Conservation (phyloP, 2,329 filamentous ascomycete species). For the Aureobasidium sp. region DNA sequence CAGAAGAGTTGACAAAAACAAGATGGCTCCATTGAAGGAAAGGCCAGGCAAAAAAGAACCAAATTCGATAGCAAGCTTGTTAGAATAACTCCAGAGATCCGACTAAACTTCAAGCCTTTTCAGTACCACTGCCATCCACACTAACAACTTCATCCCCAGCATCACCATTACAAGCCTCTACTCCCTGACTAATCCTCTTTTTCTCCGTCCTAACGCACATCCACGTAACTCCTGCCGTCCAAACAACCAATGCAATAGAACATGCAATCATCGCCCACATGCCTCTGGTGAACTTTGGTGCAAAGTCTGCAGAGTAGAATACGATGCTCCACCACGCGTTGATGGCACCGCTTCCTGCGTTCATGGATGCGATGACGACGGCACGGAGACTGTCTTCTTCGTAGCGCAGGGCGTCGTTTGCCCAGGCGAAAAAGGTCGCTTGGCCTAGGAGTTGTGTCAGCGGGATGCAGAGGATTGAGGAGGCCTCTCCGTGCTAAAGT, state of each 20-base stretch:
- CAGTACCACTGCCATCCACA: background rate
- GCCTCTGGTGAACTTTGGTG: conserved; percentile 58
- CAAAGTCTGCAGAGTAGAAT: conserved; percentile 59
- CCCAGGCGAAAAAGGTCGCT: conserved; percentile 68
- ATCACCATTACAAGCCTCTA: background rate
- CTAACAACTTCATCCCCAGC: background rate
- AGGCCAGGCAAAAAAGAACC: too few species aligned
- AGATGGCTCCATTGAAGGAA: too few species aligned
- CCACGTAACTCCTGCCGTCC: conserved; percentile 48
- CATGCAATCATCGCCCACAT: conserved; percentile 66
- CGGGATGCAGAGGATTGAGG: accelerated
- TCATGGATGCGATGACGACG: conserved; percentile 65
- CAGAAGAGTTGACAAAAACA: too few species aligned
- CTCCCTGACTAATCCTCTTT: conserved; percentile 14
- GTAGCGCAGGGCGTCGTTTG: conserved; percentile 58
- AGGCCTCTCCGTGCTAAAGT: too few species aligned
- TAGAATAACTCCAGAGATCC: too few species aligned
- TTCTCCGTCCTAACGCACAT: conserved; percentile 34
- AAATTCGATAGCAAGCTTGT: too few species aligned
- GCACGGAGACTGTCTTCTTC: conserved; percentile 55
- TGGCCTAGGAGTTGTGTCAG: conserved; percentile 31
- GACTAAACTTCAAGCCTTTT: conserved; percentile 1
- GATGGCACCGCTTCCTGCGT: conserved; percentile 56
- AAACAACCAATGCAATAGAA: conserved; percentile 50
- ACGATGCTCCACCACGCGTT: conserved; percentile 67